Conservation (phyloP, 2,329 filamentous ascomycete species). For the Sclerotinia subarctica region DNA sequence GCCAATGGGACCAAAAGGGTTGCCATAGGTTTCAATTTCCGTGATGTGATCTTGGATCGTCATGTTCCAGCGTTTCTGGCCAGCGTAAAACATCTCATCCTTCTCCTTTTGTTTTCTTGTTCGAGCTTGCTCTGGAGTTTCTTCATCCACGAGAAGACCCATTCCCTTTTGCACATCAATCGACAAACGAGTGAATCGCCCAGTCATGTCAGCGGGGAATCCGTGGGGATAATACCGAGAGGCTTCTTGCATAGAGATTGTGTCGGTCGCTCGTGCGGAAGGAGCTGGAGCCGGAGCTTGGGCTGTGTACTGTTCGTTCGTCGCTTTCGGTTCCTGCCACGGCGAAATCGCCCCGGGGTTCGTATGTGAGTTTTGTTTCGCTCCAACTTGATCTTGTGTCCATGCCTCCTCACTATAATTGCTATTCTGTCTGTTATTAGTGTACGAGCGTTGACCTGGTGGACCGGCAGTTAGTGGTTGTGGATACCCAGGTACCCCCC, state of each 20-base stretch:
- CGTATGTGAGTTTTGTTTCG: not conserved
- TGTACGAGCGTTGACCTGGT: constrained; percentile 34
- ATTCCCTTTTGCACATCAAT: constrained; percentile 23
- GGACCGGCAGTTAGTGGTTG: constrained; percentile 40
- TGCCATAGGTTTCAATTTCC: constrained; percentile 26
- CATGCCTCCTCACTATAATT: constrained; percentile 21
- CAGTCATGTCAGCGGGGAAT: constrained; percentile 31
- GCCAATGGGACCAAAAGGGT: constrained; percentile 26
- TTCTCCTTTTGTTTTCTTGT: constrained; percentile 24
- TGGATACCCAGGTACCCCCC: constrained; percentile 32
- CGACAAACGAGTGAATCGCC: constrained; percentile 27
- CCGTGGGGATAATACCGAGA: constrained; percentile 36
- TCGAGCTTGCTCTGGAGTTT: constrained; percentile 15
- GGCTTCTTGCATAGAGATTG: constrained; percentile 28
- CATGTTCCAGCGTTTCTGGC: constrained; percentile 34
- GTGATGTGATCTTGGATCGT: constrained; percentile 29
- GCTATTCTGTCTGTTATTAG: constrained; percentile 20
- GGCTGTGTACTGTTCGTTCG: constrained; percentile 8
- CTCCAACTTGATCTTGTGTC: constrained; percentile 1
- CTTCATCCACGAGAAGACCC: constrained; percentile 16
- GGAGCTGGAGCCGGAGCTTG: not conserved
- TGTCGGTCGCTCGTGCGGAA: constrained; percentile 27
- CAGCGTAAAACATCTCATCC: constrained; percentile 35
- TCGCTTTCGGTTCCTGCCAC: constrained; percentile 17
- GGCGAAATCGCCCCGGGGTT: constrained; percentile 1